Conservation (phyloP, 192 early-diverging fungal species). For the Coemansia asiatica region DNA sequence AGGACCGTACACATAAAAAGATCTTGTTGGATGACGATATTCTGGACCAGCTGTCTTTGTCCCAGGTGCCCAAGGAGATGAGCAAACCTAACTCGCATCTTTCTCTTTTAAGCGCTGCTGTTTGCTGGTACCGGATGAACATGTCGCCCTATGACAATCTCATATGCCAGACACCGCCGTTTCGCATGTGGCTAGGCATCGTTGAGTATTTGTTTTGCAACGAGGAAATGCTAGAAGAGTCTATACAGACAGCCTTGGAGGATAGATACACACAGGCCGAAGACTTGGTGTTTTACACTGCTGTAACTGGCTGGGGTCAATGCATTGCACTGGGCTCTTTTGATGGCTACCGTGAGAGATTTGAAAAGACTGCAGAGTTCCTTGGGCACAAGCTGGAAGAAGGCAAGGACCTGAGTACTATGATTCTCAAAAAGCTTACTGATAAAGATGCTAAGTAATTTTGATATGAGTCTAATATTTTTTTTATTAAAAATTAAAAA, state of each 20-base stretch:
- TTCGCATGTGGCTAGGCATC: conserved; percentile 92
- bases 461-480: too few species aligned
- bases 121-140: conserved; percentile 84
- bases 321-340: conserved; percentile 79
- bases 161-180: conserved; percentile 94
- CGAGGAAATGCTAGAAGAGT: conserved; percentile 77
- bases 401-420: conserved; percentile 59
- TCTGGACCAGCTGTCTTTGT: conserved; percentile 85
- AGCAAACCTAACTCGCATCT: conserved; percentile 87
- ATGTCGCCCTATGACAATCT: conserved; percentile 93
- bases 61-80: conserved; percentile 70
- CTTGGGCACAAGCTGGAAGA: conserved; percentile 66
- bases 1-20: conserved; percentile 58
- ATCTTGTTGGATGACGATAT: conserved; percentile 79
- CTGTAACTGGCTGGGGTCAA: conserved; percentile 90
- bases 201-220: conserved; percentile 90
- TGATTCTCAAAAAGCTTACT: conserved; percentile 55
- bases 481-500: too few species aligned
- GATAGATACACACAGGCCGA: conserved; percentile 73
- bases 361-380: conserved; percentile 81
- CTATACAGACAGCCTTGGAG: conserved; percentile 80
- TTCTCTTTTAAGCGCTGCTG: conserved; percentile 89
- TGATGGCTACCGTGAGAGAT: conserved; percentile 81
- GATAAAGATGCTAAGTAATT: conserved; percentile 6
- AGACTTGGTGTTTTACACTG: conserved; percentile 88